Conservation (phyloP, 371 early-diverging fungal species). For the Entomophthora muscae region DNA sequence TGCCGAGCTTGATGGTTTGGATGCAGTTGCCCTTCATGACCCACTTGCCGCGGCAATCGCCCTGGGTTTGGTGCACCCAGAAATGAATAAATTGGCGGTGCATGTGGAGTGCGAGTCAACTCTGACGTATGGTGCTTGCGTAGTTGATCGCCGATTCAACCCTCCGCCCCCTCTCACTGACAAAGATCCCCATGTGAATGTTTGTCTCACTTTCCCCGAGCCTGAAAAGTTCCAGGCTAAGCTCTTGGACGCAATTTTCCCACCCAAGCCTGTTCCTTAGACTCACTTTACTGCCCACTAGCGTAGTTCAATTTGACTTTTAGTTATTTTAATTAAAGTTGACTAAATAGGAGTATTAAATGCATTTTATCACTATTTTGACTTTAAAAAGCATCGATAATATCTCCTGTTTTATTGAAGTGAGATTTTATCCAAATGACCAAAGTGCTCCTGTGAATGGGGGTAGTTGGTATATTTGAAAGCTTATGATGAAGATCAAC, state of each 20-base stretch:
- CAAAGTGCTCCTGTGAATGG: no score
- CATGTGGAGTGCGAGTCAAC: not conserved
- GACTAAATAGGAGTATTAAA: no score
- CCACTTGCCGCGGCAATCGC: not conserved
- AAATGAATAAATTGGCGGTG: not conserved
- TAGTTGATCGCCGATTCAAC: not conserved
- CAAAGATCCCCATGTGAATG: not conserved
- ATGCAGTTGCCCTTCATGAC: constrained; percentile 6
- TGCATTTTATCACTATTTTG: no score
- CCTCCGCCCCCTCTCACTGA: not conserved
- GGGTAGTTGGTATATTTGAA: no score
- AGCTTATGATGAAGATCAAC: no score
- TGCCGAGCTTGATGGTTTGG: not conserved
- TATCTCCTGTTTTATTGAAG: no score
- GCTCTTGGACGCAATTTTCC: not conserved
- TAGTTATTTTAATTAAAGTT: no score
- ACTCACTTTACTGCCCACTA: no score
- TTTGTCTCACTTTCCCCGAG: not conserved
- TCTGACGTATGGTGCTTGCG: not conserved
- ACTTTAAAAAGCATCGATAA: no score
- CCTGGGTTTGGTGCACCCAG: constrained; percentile 2
- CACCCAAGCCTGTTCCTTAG: no score
- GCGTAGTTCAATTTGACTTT: no score
- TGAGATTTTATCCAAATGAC: no score
- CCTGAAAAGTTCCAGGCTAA: not conserved